phyloP scores from a whole-genome alignment of 495 filamentous ascomycete genomes.

The Neurospora tetraspora region DNA sequence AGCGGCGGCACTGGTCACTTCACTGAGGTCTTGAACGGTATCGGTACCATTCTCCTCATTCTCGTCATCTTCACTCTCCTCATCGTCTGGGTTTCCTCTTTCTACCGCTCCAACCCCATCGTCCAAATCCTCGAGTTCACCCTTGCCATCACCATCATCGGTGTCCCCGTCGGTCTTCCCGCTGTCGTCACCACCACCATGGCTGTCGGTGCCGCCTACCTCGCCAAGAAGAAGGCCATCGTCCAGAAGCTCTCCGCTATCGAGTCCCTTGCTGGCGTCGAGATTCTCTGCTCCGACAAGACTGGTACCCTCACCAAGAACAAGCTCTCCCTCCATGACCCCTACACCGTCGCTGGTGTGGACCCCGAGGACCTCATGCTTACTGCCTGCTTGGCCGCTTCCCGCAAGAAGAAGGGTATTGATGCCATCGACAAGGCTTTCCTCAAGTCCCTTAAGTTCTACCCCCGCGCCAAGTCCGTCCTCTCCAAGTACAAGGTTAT shows the following conservation, averaged over 20 bases:
- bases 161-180: constrained; percentile 92
- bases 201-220: constrained; percentile 90
- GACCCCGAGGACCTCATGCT: constrained; percentile 80
- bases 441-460: constrained; percentile 69
- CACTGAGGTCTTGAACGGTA: constrained; percentile 77
- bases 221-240: constrained; percentile 92
- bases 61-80: constrained; percentile 73
- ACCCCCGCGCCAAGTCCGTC: constrained; percentile 65
- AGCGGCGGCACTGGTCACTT: constrained; percentile 69
- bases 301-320: constrained; percentile 91
- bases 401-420: constrained; percentile 88
- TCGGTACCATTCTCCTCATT: constrained; percentile 72
- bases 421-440: constrained; percentile 95
- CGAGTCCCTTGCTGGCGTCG: constrained; percentile 87
- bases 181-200: constrained; percentile 94
- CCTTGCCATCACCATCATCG: constrained; percentile 78
- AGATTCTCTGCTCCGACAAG: constrained; percentile 97
- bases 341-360: constrained; percentile 70
- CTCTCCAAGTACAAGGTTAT: constrained; percentile 68
- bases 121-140: constrained; percentile 74
- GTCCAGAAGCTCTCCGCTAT: constrained; percentile 95
- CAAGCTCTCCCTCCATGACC: constrained; percentile 77
- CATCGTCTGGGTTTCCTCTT: constrained; percentile 75
- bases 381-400: constrained; percentile 82
- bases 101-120: constrained; percentile 75